A percentile compares a stretch with the other conserved stretches of the same genome.
Evolutionary conservation across 768 basidiomycete genomes (phyloP).

Genomic region (Tulasnella sp.): DNA sequence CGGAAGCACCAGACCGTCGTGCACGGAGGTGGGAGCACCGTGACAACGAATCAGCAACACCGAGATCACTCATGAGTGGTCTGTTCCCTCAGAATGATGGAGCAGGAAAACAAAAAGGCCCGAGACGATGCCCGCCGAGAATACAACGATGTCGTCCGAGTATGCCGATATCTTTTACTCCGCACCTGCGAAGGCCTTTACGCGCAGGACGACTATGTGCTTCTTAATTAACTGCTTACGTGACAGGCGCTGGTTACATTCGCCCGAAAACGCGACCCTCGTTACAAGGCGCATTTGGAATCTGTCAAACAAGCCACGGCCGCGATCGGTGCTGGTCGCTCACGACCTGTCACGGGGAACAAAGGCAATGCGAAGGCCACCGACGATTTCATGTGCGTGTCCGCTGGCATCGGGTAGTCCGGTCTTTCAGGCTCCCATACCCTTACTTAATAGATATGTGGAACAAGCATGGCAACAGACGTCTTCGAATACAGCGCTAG

Average conservation of each 20-base stretch:
- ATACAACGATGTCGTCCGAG: constrained; percentile 85
- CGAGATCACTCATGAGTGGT: not conserved
- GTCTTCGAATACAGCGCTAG: constrained; percentile 21
- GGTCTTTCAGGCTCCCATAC: not conserved
- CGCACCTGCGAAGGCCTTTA: not conserved
- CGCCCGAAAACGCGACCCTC: constrained; percentile 77
- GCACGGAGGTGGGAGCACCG: constrained; percentile 48
- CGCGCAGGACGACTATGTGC: not conserved
- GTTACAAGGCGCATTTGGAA: constrained; percentile 55
- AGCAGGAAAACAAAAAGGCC: constrained; percentile 89
- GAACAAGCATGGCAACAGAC: constrained; percentile 79
- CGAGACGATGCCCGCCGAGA: constrained; percentile 79
- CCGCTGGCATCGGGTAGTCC: not conserved
- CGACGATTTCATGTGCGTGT: constrained; percentile 8
- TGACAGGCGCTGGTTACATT: constrained; percentile 60
- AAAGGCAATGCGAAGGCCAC: constrained; percentile 23
- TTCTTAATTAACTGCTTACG: not conserved
- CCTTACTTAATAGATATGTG: constrained; percentile 38
- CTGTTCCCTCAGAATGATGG: constrained; percentile 60
- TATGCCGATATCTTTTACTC: constrained; percentile 29
- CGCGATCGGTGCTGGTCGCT: not conserved
- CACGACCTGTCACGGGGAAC: not conserved
- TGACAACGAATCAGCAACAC: not conserved
- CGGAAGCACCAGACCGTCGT: constrained; percentile 78
- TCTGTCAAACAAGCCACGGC: not conserved